Conservation (phyloP, 768 basidiomycete genomes). For the Suillus lakei region DNA sequence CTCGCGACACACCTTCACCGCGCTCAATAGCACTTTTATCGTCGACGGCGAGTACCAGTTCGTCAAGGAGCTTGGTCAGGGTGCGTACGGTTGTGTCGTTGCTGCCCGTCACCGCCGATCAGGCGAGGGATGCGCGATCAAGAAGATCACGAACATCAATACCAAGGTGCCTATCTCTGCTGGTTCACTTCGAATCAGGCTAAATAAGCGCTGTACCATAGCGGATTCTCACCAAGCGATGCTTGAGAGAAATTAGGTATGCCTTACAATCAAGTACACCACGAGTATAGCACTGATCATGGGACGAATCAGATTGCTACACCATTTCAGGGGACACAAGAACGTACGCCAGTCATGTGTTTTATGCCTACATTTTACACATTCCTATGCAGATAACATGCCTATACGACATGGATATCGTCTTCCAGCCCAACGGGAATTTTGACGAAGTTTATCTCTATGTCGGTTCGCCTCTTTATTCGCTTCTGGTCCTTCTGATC, state of each 20-base stretch:
- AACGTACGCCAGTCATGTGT: slow-evolving; percentile 62
- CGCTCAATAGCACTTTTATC: slow-evolving; percentile 85
- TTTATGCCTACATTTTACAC: slow-evolving; percentile 17
- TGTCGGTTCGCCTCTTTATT: slow-evolving; percentile 46
- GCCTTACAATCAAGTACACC: slow-evolving; percentile 23
- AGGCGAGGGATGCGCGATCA: slow-evolving; percentile 91
- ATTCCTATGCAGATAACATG: slow-evolving; percentile 76
- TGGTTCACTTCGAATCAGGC: slow-evolving; percentile 11
- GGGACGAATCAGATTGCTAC: slow-evolving; percentile 67
- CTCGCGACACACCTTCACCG: slow-evolving; percentile 79
- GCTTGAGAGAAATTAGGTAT: slow-evolving; percentile 91
- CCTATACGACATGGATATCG: slow-evolving; percentile 98
- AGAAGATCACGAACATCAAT: slow-evolving; percentile 95
- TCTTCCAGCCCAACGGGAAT: slow-evolving; percentile 87
- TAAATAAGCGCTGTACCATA: slow-evolving; percentile 33
- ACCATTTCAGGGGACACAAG: slow-evolving; percentile 99
- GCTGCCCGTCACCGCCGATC: slow-evolving; percentile 82
- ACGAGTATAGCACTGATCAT: slow-evolving; percentile 15
- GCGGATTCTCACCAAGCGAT: slow-evolving; percentile 96
- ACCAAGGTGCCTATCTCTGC: slow-evolving; percentile 63
- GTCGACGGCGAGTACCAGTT: slow-evolving; percentile 91
- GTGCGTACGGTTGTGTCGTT: slow-evolving; percentile 93
- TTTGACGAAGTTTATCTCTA: slow-evolving; percentile 98
- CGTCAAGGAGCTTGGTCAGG: slow-evolving; percentile 96
- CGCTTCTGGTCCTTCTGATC: slow-evolving; percentile 5